Evolutionary conservation across 495 filamentous ascomycete species (phyloP).

Genomic region (Wilcoxina mikolae): DNA sequence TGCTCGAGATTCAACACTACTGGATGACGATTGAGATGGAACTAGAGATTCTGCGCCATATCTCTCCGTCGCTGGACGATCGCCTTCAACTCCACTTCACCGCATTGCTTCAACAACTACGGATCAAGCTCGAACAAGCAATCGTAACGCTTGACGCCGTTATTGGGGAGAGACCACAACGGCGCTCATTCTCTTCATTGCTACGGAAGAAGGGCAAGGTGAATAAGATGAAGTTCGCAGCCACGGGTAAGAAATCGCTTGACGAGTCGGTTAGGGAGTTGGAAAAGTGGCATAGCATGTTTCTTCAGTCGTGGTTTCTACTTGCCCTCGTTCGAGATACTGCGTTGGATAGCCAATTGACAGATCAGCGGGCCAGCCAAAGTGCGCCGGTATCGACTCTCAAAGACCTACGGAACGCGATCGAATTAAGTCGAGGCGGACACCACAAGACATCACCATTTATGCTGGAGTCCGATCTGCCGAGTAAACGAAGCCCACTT

Average conservation of each 20-base stretch:
- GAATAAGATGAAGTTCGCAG: background rate
- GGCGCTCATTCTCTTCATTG: slow-evolving; percentile 8
- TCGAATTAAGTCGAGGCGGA: background rate
- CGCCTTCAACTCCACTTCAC: slow-evolving; percentile 28
- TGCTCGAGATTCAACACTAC: slow-evolving; percentile 28
- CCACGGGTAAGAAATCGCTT: slow-evolving; percentile 21
- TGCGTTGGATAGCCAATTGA: slow-evolving; percentile 26
- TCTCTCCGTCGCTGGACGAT: slow-evolving; percentile 30
- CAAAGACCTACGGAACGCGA: slow-evolving; percentile 13
- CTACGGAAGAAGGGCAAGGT: background rate
- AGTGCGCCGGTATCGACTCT: slow-evolving; percentile 8
- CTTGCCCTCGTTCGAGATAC: slow-evolving; percentile 28
- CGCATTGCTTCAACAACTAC: slow-evolving; percentile 28
- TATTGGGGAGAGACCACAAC: slow-evolving; percentile 12
- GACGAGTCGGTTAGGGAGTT: slow-evolving; percentile 29
- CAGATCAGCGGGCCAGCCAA: slow-evolving; percentile 4
- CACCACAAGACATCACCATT: slow-evolving; percentile 9
- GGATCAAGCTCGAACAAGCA: slow-evolving; percentile 27
- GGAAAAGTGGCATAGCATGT: slow-evolving; percentile 32
- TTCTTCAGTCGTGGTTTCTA: slow-evolving; percentile 33
- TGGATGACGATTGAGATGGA: slow-evolving; percentile 30
- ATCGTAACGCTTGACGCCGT: slow-evolving; percentile 21
- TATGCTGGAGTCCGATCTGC: slow-evolving; percentile 4
- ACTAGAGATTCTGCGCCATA: slow-evolving; percentile 30
- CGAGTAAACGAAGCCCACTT: slow-evolving; percentile 7